Conservation (phyloP, 495 filamentous ascomycete species). For the Lophiotrema nucula region DNA sequence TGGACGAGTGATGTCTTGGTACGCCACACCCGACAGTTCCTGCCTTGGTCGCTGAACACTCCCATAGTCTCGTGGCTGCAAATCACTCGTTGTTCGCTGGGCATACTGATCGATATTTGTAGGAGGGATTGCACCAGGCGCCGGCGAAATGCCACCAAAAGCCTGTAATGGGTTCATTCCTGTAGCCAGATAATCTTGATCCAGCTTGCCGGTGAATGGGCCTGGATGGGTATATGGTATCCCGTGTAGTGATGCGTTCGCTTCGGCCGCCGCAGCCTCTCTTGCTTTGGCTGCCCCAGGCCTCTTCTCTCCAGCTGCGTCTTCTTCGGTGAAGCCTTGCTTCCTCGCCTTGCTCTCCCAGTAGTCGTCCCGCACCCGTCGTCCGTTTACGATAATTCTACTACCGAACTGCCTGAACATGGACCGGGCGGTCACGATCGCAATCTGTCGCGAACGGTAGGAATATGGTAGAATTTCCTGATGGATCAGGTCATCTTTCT, state of each 20-base stretch:
- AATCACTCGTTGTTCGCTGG: constrained; percentile 72
- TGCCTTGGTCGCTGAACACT: constrained; percentile 82
- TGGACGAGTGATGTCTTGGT: constrained; percentile 80
- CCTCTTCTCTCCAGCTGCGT: constrained; percentile 93
- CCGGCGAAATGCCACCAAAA: constrained; percentile 39
- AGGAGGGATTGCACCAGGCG: constrained; percentile 68
- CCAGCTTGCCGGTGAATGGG: constrained; percentile 13
- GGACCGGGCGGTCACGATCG: constrained; percentile 95
- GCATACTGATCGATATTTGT: constrained; percentile 62
- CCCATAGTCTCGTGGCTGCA: constrained; percentile 75
- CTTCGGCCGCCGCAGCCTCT: constrained; percentile 69
- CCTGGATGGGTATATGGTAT: constrained; percentile 43
- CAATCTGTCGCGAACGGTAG: constrained; percentile 95
- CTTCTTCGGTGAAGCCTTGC: constrained; percentile 97
- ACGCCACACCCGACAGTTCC: constrained; percentile 83
- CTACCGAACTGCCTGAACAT: constrained; percentile 99
- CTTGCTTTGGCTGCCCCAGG: constrained; percentile 87
- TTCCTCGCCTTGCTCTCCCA: constrained; percentile 97
- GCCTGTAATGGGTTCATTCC: constrained; percentile 18
- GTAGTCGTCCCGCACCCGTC: constrained; percentile 94
- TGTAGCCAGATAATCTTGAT: constrained; percentile 18
- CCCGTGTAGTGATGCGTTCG: constrained; percentile 47
- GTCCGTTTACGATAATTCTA: constrained; percentile 82
- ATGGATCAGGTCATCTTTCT: constrained; percentile 94
- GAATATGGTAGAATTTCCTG: constrained; percentile 97